A percentile compares a stretch with the other conserved stretches of the same genome.
Evolutionary conservation across 805 yeast species (phyloP).

Genomic region (Spathaspora boniae): DNA sequence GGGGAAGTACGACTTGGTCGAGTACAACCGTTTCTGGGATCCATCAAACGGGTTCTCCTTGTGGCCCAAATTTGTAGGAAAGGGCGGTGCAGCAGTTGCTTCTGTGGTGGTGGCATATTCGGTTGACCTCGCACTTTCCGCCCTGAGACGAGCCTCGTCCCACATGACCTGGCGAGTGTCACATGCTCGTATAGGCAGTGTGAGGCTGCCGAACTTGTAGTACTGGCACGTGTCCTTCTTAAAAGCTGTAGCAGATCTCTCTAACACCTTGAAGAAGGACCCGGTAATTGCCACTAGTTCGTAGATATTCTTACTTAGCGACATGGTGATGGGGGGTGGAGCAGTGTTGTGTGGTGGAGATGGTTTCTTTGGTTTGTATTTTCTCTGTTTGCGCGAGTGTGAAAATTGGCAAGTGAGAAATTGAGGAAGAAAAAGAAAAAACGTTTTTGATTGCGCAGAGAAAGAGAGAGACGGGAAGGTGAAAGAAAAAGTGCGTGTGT

Average conservation of each 20-base stretch:
- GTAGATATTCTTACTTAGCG: conserved; percentile 11
- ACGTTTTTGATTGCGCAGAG: too few species aligned
- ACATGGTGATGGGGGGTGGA: conserved; percentile 13
- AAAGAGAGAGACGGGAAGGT: too few species aligned
- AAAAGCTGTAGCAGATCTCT: conserved; percentile 13
- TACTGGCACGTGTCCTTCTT: conserved; percentile 1
- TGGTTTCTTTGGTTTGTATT: too few species aligned
- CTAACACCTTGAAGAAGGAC: conserved; percentile 19
- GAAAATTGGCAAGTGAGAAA: too few species aligned
- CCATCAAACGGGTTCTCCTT: conserved; percentile 2
- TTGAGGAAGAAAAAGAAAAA: too few species aligned
- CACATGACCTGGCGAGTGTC: too few species aligned
- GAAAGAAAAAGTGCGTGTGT: too few species aligned
- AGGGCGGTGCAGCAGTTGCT: too few species aligned
- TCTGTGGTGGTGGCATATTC: background rate
- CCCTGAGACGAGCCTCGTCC: conserved; percentile 7
- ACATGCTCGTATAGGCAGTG: conserved; percentile 1
- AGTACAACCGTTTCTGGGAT: conserved; percentile 9
- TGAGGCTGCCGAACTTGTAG: too few species aligned
- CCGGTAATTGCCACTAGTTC: conserved; percentile 25
- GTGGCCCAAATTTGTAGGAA: conserved; percentile 1
- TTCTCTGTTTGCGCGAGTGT: too few species aligned
- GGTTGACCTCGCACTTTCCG: conserved; percentile 9
- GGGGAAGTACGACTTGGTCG: conserved; percentile 9
- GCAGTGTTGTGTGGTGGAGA: too few species aligned